A percentile compares a stretch with the other conserved stretches of the same genome.
phyloP scores from a whole-genome alignment of 2,329 filamentous ascomycete species.

The Pseudocercospora crystallina region DNA sequence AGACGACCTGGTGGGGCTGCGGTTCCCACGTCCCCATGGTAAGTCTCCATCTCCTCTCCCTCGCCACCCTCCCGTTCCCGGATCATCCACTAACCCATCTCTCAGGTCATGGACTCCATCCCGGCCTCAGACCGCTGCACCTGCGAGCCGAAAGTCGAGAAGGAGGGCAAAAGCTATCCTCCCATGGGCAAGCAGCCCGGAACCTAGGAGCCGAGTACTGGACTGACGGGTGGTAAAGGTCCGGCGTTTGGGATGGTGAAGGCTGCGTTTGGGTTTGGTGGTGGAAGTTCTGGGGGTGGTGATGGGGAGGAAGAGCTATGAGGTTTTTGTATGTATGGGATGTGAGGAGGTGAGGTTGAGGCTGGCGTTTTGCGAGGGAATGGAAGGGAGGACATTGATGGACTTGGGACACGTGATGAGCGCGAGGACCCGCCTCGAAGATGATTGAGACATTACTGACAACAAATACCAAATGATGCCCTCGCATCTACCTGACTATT shows the following conservation, averaged over 20 bases:
- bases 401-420: too few species aligned
- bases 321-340: background rate
- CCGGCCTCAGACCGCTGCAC: conserved; percentile 62
- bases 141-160: conserved; percentile 63
- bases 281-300: conserved; percentile 8
- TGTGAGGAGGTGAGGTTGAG: background rate
- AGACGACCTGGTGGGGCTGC: conserved; percentile 37
- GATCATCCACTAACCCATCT: conserved; percentile 37
- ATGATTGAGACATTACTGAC: too few species aligned
- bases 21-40: conserved; percentile 27
- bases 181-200: conserved; percentile 52
- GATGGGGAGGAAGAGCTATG: conserved; percentile 27
- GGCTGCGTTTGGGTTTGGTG: conserved; percentile 31
- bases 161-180: conserved; percentile 62
- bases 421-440: too few species aligned
- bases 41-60: background rate
- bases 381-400: too few species aligned
- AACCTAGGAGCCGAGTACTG: background rate
- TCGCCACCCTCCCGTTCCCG: conserved; percentile 34
- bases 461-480: too few species aligned
- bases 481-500: too few species aligned
- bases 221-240: conserved; percentile 23
- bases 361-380: too few species aligned
- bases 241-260: conserved; percentile 32
- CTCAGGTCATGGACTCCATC: conserved; percentile 63